Base-by-base conservation (phyloP, 495 filamentous ascomycete genomes). In the Acidiella bohemica region DNA sequence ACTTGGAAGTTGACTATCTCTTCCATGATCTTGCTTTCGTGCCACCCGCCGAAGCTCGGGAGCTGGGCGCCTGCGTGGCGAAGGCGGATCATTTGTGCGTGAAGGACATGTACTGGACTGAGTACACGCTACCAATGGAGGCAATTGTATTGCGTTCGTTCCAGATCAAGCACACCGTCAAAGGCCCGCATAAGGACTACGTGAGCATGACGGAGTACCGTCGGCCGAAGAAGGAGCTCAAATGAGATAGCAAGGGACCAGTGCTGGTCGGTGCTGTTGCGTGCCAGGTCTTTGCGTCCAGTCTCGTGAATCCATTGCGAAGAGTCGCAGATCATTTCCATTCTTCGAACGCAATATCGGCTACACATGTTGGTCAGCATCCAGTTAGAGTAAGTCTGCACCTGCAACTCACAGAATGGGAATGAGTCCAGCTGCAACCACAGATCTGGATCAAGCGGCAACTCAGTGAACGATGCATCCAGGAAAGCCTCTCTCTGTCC, bases 121-220 rank as follows among this genome's bases (percentile, higher is more conserved):
- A 64, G 14, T 81, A 78, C 48, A 52, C 65, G 35, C 80, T 84
- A 47, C 46, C 58, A 20, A 80, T 82, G 50, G 42, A 61, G 35
- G 68, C 67, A 0, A 61, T 71, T 6, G 65, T 62, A 30, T 44
- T 84, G 44, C 42, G 38, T 28, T 56, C 58, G 34, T 81, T 77
- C 65, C 64, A 56, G 44, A 53, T 77, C 23, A 63, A 60, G 45
- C 80, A 82, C 52, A 64, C 53, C 17, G 78, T 81, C 29, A 71
- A 63, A 32, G 79, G 78, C 0, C 79, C 78, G 23, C 67, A 71
- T 46, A 82, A 82, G 56, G 72, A 81, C 52, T 84, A 82, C 34
- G 46, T 50, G 3, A 40, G 32, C 14, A 56, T 50, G 16, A 50
- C 53, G 19, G 46, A 49, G 47, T 59, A 54, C 29, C 20, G 35